Evolutionary conservation across 495 filamentous ascomycete species (phyloP).

Genomic region (Penicillium nucicola): DNA sequence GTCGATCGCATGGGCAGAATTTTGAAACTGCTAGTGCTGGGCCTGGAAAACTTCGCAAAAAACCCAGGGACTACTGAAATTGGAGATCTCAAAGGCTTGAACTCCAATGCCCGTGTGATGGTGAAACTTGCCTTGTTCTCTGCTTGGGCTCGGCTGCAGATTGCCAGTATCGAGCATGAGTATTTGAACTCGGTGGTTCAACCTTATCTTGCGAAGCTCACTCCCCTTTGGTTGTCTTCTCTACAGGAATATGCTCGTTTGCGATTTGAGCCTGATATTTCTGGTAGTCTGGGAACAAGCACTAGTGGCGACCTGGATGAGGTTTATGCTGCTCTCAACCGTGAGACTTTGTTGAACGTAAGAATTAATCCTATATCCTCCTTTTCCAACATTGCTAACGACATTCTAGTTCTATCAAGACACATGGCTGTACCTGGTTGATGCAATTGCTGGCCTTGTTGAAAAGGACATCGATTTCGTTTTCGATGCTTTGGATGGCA

Average conservation of each 20-base stretch:
- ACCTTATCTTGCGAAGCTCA: constrained; percentile 83
- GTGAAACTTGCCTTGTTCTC: constrained; percentile 95
- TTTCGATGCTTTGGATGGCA: constrained; percentile 93
- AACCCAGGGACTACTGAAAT: constrained; percentile 76
- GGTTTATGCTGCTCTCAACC: constrained; percentile 89
- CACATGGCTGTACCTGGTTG: constrained; percentile 92
- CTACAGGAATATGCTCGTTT: constrained; percentile 90
- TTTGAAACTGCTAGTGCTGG: constrained; percentile 84
- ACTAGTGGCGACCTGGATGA: constrained; percentile 76
- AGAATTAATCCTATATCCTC: background rate
- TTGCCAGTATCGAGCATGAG: constrained; percentile 88
- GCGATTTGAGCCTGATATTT: constrained; percentile 95
- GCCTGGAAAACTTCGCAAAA: constrained; percentile 91
- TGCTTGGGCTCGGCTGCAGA: constrained; percentile 98
- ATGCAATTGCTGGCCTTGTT: constrained; percentile 96
- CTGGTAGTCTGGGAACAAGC: constrained; percentile 72
- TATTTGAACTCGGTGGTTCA: constrained; percentile 87
- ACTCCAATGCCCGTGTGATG: constrained; percentile 97
- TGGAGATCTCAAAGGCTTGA: constrained; percentile 88
- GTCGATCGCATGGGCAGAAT: constrained; percentile 98
- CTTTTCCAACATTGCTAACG: constrained; percentile 16
- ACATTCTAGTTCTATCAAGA: constrained; percentile 81
- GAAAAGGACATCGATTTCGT: constrained; percentile 97
- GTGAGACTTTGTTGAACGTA: constrained; percentile 83
- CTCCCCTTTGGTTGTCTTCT: constrained; percentile 90